Evolutionary conservation across 192 early-diverging fungal genomes (phyloP).

Genomic region (Coemansia sp.): DNA sequence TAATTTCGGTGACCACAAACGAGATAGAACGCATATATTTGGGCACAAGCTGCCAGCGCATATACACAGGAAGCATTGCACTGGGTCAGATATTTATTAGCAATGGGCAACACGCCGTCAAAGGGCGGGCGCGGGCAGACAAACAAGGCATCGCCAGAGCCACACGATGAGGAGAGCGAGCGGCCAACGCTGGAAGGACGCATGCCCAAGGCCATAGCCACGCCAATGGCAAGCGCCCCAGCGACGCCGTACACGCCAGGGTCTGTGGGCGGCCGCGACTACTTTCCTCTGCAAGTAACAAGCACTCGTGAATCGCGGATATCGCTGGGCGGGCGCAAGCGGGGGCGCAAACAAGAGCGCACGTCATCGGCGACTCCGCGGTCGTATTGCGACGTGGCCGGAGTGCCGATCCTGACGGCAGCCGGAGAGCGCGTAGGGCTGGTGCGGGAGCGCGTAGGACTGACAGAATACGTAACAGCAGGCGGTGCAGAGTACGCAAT

Average conservation of each 20-base stretch:
- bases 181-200: constrained; percentile 39
- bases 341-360: constrained; percentile 4
- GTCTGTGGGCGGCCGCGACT: constrained; percentile 28
- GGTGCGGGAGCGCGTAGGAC: constrained; percentile 25
- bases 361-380: constrained; percentile 22
- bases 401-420: constrained; percentile 49
- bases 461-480: constrained; percentile 56
- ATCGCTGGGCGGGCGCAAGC: constrained; percentile 28
- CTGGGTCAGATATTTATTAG: background rate
- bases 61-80: background rate
- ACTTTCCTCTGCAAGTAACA: constrained; percentile 46
- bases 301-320: constrained; percentile 51
- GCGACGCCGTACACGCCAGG: constrained; percentile 44
- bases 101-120: constrained; percentile 51
- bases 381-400: constrained; percentile 53
- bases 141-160: background rate
- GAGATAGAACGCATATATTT: background rate
- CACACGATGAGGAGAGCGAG: background rate
- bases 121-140: constrained; percentile 35
- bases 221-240: constrained; percentile 24
- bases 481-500: constrained; percentile 52
- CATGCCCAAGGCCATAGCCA: background rate
- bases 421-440: constrained; percentile 32
- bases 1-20: background rate
- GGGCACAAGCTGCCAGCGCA: too few relatives aligned